phyloP scores from a whole-genome alignment of 345 rosid genomes.

The Hibiscus mutabilis region DNA sequence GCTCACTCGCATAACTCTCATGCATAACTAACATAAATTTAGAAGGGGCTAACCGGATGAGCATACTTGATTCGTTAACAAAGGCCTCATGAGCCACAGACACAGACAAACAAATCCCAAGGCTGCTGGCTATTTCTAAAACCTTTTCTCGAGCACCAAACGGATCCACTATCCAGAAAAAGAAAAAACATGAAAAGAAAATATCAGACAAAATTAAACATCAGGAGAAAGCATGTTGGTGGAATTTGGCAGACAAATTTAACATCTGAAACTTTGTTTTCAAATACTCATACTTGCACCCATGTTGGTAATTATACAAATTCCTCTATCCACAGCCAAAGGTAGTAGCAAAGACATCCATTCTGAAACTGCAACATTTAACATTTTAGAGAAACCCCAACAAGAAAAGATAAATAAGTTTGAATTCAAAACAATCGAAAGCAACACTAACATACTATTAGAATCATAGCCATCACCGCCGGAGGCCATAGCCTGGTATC shows the following conservation, averaged over 20 bases:
- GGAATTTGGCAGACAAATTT: neutral
- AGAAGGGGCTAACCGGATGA: neutral
- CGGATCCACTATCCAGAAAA: slow-evolving; percentile 54
- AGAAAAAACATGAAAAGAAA: neutral
- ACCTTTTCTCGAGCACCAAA: slow-evolving; percentile 68
- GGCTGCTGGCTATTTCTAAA: slow-evolving; percentile 49
- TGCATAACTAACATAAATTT: neutral
- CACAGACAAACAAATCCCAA: slow-evolving; percentile 58
- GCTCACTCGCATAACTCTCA: neutral
- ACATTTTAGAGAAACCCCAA: neutral
- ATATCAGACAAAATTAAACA: neutral
- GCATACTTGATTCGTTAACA: slow-evolving; percentile 32
- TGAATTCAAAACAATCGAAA: neutral
- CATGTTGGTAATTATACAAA: slow-evolving; percentile 83
- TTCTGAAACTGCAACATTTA: slow-evolving; percentile 45
- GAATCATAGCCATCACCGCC: slow-evolving; percentile 72
- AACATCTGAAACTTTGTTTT: neutral
- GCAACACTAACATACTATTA: slow-evolving; percentile 40
- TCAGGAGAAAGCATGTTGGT: neutral
- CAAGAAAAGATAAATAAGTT: neutral
- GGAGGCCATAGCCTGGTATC: slow-evolving; percentile 48
- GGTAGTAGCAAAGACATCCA: slow-evolving; percentile 84
- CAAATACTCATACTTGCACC: slow-evolving; percentile 61
- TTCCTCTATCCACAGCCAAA: slow-evolving; percentile 63
- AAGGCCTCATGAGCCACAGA: slow-evolving; percentile 72